phyloP scores from a whole-genome alignment of 345 rosid genomes.

The Ceriops zippeliana region DNA sequence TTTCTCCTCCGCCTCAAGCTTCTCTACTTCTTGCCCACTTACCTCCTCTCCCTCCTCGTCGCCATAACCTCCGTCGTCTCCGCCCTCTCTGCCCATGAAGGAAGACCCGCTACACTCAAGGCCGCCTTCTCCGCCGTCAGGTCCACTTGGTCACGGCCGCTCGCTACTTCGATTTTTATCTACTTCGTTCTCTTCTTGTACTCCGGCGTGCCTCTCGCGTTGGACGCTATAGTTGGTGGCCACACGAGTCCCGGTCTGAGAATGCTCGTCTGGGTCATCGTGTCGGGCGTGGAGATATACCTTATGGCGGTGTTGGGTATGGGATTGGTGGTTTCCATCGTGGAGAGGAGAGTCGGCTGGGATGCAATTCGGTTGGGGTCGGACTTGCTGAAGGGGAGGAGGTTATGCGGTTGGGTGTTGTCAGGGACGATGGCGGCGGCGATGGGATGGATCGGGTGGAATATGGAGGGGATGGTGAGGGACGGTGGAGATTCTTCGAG shows the following conservation, averaged over 20 bases:
- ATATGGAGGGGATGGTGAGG: constrained; percentile 39
- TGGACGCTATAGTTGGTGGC: constrained; percentile 26
- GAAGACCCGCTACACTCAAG: constrained; percentile 27
- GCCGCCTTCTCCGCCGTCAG: constrained; percentile 27
- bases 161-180: constrained; percentile 48
- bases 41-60: constrained; percentile 50
- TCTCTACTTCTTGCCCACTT: constrained; percentile 44
- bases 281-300: constrained; percentile 44
- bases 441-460: constrained; percentile 49
- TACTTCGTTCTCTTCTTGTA: constrained; percentile 43
- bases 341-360: constrained; percentile 59
- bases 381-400: constrained; percentile 50
- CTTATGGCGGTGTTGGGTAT: constrained; percentile 56
- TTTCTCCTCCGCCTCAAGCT: constrained; percentile 52
- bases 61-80: constrained; percentile 33
- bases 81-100: constrained; percentile 30
- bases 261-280: constrained; percentile 26
- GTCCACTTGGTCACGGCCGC: constrained; percentile 38
- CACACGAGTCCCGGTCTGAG: constrained; percentile 17
- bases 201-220: constrained; percentile 27
- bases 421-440: constrained; percentile 40
- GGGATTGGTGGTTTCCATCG: constrained; percentile 55
- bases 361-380: constrained; percentile 53
- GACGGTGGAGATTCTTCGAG: constrained; percentile 31
- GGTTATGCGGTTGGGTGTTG: constrained; percentile 48